Conservation (phyloP, 164 flowering plant species). For the Tetrastigma voinierianum region DNA sequence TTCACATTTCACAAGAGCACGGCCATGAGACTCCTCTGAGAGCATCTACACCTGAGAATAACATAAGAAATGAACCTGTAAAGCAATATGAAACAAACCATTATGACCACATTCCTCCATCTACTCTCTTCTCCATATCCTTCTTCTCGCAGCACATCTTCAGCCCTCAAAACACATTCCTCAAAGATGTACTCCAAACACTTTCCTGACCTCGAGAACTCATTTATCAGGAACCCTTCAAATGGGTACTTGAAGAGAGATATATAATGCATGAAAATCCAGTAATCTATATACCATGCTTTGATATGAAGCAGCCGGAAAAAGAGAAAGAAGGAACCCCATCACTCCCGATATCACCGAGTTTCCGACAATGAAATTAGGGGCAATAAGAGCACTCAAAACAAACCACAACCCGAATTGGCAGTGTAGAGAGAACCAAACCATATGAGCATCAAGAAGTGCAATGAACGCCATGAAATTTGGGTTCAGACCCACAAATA, state of each 20-base stretch:
- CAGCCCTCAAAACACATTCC: constrained; percentile 59
- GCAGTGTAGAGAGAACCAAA: constrained; percentile 83
- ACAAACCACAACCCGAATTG: constrained; percentile 92
- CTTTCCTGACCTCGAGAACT: constrained; percentile 63
- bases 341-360: constrained; percentile 84
- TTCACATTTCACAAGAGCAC: constrained; percentile 14
- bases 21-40: constrained; percentile 39
- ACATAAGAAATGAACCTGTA: constrained; percentile 88
- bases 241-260: constrained; percentile 94
- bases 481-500: constrained; percentile 80
- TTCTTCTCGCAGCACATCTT: constrained; percentile 75
- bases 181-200: constrained; percentile 79
- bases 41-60: constrained; percentile 79
- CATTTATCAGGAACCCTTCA: constrained; percentile 91
- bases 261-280: constrained; percentile 90
- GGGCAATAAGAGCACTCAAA: constrained; percentile 88
- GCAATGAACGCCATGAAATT: constrained; percentile 51
- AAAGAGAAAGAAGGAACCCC: constrained; percentile 93
- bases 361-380: constrained; percentile 92
- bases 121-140: constrained; percentile 66
- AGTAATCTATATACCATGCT: constrained; percentile 64
- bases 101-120: constrained; percentile 75
- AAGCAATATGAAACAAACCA: constrained; percentile 70
- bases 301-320: constrained; percentile 91
- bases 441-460: constrained; percentile 76